Base-by-base conservation (phyloP, 352 stramenopile species). In the Thraustochytrium striatum region DNA sequence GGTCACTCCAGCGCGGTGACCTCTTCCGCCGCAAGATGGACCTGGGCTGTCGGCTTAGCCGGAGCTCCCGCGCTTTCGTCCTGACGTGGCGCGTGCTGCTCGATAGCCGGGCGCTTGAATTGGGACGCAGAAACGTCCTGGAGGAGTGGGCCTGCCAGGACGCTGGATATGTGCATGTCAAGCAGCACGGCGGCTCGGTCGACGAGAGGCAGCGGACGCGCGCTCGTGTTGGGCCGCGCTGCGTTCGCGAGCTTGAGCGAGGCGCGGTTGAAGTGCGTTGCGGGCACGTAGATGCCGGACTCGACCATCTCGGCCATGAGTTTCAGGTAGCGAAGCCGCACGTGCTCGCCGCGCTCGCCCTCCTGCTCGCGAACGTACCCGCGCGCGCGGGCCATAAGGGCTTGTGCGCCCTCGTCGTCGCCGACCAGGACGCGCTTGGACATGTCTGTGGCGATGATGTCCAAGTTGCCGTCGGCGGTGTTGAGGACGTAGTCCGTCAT, bases 191-290 rank as follows among this genome's bases (percentile, higher is more conserved):
- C 13, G 19, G 62, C 62, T 11, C 62, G 39, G 21, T 59, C 28
- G n/a, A 38, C 62, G 0, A 73, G 35, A 19, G 62, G 19, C 21
- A 73, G 62, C 2, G 39, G 7, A n/a, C 39, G 21, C 32, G 3
- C 38, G 5, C 2, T 19, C 19, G 28, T 0, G 11, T 57, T 30
- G 25, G 62, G 62, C 28, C 41, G 44, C 5, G 39, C 32, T 3
- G 62, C 62, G 21, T 59, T 59, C 39, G 39, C 62, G 11, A 73
- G 32, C 62, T 59, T n/a, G 39, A 73, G 47, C 43, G 62, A 73
- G 36, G 47, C 62, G 32, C 59, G 28, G 25, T 73, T 73, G n/a
- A 73, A 73, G 8, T 38, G 39, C 62, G 57, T 73, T n/a, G 62
- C 62, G 25, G 59, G 57, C 28, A 59, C 62, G 28, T 59, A 73